These are phyloP conservation scores for Fusarium pininemorale DNA, from an alignment of 2,329 filamentous ascomycete genomes.

Conservation along the genomic window DNA sequence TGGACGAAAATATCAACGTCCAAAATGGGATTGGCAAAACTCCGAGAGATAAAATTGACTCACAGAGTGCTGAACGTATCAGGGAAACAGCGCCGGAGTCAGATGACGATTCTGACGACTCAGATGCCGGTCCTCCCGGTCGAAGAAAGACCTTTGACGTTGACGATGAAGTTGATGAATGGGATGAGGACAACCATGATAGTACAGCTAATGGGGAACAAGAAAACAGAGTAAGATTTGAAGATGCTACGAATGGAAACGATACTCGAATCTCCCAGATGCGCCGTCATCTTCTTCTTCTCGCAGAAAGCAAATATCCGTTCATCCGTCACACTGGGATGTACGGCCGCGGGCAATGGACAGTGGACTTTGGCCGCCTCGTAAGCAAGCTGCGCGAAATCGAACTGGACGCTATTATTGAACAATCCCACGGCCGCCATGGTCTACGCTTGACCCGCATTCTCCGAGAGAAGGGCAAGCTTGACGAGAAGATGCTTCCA, in stretches of 20 bases:
- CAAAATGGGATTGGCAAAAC: constrained; percentile 67
- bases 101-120: constrained; percentile 50
- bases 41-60: constrained; percentile 57
- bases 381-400: constrained; percentile 75
- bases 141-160: constrained; percentile 34
- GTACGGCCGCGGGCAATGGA: constrained; percentile 77
- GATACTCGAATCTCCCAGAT: constrained; percentile 66
- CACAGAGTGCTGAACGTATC: constrained; percentile 59
- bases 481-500: constrained; percentile 92
- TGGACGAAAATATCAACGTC: constrained; percentile 63
- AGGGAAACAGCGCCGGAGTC: constrained; percentile 48
- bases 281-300: constrained; percentile 76
- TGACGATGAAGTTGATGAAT: constrained; percentile 48
- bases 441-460: constrained; percentile 88
- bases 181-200: constrained; percentile 46
- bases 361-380: constrained; percentile 81
- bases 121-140: constrained; percentile 43
- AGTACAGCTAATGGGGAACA: constrained; percentile 47
- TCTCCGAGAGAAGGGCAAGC: constrained; percentile 84
- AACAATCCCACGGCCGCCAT: constrained; percentile 77
- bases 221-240: constrained; percentile 60
- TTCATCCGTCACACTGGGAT: constrained; percentile 75
- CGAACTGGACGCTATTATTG: constrained; percentile 84
- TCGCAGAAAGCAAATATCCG: constrained; percentile 73
- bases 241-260: constrained; percentile 54